Evolutionary conservation across 1,284 basidiomycete genomes (phyloP).

Genomic region (Moesziomyces sp.): DNA sequence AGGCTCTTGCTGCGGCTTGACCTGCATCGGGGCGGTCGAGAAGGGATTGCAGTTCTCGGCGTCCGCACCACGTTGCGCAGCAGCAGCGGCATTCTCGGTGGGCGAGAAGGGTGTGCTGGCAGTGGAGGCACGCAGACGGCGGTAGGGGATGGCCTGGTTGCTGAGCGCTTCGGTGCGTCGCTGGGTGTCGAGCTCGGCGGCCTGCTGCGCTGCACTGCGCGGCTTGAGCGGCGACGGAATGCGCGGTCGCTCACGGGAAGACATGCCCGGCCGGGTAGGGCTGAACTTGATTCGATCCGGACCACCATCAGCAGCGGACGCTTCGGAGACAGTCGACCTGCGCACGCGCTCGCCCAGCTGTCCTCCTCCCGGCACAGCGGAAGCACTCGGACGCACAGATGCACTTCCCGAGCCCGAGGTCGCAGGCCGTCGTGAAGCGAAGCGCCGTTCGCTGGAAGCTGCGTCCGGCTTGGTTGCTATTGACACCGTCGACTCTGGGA

Average conservation of each 20-base stretch:
- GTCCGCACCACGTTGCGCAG: background rate
- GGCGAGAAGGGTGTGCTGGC: slow-evolving; percentile 19
- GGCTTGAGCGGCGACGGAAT: slow-evolving; percentile 44
- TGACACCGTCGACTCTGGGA: background rate
- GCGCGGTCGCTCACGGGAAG: slow-evolving; percentile 37
- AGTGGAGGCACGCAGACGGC: slow-evolving; percentile 15
- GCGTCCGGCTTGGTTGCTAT: background rate
- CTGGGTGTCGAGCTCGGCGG: slow-evolving; percentile 6
- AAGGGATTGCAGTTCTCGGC: slow-evolving; percentile 33
- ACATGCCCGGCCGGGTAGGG: slow-evolving; percentile 31
- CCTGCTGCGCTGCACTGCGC: slow-evolving; percentile 21
- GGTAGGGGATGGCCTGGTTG: slow-evolving; percentile 18
- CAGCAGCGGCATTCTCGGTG: background rate
- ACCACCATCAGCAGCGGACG: background rate
- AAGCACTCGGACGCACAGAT: no score
- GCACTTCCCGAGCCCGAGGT: slow-evolving; percentile 4
- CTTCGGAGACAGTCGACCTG: slow-evolving; percentile 27
- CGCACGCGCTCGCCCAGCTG: slow-evolving; percentile 11
- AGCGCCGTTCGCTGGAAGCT: background rate
- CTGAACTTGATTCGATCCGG: slow-evolving; percentile 6
- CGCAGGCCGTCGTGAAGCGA: slow-evolving; percentile 1
- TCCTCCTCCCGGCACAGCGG: no score
- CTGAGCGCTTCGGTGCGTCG: slow-evolving; percentile 6
- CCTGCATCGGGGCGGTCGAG: background rate
- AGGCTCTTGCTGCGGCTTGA: background rate